These are phyloP conservation scores for Diaporthe eres DNA, from an alignment of 2,329 filamentous ascomycete species.

Conservation along the genomic window DNA sequence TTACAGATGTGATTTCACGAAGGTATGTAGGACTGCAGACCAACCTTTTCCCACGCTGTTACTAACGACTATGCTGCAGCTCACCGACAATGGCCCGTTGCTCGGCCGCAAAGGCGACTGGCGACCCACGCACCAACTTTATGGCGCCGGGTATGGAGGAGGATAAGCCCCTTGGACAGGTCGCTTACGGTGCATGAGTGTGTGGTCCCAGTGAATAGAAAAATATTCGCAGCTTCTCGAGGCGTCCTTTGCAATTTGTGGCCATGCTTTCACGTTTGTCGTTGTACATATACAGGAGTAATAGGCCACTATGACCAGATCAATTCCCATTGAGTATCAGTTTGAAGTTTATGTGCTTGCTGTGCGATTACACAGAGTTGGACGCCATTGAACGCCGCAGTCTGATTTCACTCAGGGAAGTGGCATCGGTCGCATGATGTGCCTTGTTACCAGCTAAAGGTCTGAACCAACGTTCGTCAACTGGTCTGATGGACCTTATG, in stretches of 20 bases:
- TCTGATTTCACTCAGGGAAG: not conserved
- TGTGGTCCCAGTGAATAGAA: conserved; percentile 43
- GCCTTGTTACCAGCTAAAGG: not conserved
- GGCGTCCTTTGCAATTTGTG: conserved; percentile 51
- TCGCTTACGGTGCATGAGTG: conserved; percentile 69
- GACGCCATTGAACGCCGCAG: not conserved
- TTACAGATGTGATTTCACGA: conserved; percentile 96
- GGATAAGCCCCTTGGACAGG: conserved; percentile 72
- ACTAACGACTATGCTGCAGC: conserved; percentile 61
- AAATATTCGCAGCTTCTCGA: conserved; percentile 48
- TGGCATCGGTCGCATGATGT: not conserved
- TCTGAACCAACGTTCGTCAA: not conserved
- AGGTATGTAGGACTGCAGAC: conserved; percentile 72
- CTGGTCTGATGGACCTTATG: not conserved
- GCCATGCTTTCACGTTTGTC: conserved; percentile 44
- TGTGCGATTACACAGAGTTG: not conserved
- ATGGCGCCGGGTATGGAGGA: conserved; percentile 80
- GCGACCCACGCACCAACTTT: conserved; percentile 83
- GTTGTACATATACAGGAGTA: conserved; percentile 48
- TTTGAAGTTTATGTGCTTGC: not conserved
- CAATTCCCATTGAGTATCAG: conserved; percentile 17
- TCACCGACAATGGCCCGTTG: conserved; percentile 99
- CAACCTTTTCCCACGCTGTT: not conserved
- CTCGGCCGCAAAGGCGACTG: conserved; percentile 89
- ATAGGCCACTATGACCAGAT: conserved; percentile 42